Evolutionary conservation across 495 filamentous ascomycete species (phyloP).

Genomic region (Choiromyces venosus): DNA sequence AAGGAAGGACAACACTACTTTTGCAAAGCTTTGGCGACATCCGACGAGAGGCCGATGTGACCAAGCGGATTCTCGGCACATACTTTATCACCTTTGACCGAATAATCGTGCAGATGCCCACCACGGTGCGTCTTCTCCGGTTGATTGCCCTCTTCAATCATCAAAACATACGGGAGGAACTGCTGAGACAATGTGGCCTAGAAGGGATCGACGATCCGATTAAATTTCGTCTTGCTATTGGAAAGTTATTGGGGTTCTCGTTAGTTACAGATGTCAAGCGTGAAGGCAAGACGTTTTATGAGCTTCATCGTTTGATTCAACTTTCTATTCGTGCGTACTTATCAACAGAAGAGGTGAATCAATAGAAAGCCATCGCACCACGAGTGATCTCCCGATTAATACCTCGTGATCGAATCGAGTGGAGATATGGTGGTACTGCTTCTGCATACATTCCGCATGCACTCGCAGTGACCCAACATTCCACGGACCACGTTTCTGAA

Average conservation of each 20-base stretch:
- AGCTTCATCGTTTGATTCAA: slow-evolving; percentile 9
- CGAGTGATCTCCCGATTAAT: background rate
- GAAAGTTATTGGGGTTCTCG: background rate
- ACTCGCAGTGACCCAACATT: background rate
- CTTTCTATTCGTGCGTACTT: no score
- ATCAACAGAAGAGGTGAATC: no score
- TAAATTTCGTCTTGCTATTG: background rate
- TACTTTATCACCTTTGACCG: slow-evolving; percentile 50
- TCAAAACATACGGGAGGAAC: slow-evolving; percentile 38
- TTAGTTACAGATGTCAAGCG: background rate
- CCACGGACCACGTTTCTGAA: background rate
- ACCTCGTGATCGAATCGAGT: background rate
- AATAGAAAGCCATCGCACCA: no score
- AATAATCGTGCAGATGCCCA: slow-evolving; percentile 36
- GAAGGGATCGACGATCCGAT: background rate
- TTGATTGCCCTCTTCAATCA: slow-evolving; percentile 42
- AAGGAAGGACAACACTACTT: slow-evolving; percentile 9
- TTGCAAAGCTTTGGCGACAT: slow-evolving; percentile 17
- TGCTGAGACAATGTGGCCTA: slow-evolving; percentile 2
- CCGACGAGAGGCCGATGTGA: slow-evolving; percentile 40
- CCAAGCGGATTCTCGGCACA: slow-evolving; percentile 43
- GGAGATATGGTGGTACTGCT: slow-evolving; percentile 1
- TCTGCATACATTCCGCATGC: background rate
- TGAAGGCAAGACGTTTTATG: background rate
- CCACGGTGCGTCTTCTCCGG: slow-evolving; percentile 39